Evolutionary conservation across 805 yeast genomes (phyloP), one percentile per base, ranked within the genome.

Genomic region (Pichia deserticola): DNA sequence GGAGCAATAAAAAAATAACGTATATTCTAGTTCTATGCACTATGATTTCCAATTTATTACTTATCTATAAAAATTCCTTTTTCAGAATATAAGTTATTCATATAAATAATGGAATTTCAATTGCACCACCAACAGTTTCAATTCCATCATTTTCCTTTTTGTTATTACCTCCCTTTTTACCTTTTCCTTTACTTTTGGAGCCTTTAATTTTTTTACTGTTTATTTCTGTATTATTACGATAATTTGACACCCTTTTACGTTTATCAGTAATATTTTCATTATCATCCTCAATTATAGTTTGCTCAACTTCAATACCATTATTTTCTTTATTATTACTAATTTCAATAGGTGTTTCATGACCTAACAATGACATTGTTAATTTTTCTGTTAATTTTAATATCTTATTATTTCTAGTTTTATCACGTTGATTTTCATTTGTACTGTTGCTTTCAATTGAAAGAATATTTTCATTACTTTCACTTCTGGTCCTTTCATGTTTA

Each of bases 71-170:
- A 20, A 20, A 20, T 20, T 20, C 20, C 20, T 20, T 20, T 20
- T 20, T 20, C 20, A 20, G 32, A 7, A 30, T 9, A 6, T 30
- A 7, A 7, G 32, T 7, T 30, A 13, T 9, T 49, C 48, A 71
- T 35, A 73, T 61, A 51, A 73, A 74, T 29, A 74, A 59, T 1
- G 78, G 78, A 10, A 73, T 66, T 51, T 73, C 78, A 42, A 72
- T 69, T 7, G 74, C 74, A 10, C 74, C 74, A 11, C 74, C 74
- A 37, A 68, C 72, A 1, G 69, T 65, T 40, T 64, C 63, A n/a
- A 65, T 51, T n/a, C 55, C 58, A 37, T 59, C 58, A 30, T 54
- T 53, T 36, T 57, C 54, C 47, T 48, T 60, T 38, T 46, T 55
- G 4, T 37, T 39, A 10, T 34, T 32, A 28, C 43, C 50, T 2